These are phyloP conservation scores for Basidioascus undulatus DNA, from an alignment of 768 basidiomycete genomes.

Conservation along the genomic window DNA sequence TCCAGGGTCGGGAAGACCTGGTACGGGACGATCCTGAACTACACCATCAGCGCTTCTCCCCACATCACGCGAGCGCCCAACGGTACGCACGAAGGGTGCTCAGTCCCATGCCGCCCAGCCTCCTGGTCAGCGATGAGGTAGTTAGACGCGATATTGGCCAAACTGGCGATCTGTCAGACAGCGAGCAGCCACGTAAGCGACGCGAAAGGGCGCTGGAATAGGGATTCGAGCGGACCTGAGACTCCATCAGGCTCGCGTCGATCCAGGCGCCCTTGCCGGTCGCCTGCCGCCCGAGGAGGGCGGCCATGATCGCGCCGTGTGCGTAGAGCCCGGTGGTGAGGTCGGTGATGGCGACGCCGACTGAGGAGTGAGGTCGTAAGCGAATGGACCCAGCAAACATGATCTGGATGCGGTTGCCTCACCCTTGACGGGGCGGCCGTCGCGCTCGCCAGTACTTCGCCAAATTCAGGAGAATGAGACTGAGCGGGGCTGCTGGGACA, in stretches of 20 bases:
- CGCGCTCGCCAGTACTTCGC: conserved; percentile 59
- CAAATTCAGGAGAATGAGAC: too few relatives aligned
- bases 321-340: conserved; percentile 36
- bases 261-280: conserved; percentile 78
- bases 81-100: conserved; percentile 83
- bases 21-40: conserved; percentile 5
- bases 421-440: conserved; percentile 57
- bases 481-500: too few relatives aligned
- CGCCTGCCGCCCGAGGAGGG: conserved; percentile 49
- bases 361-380: too few relatives aligned
- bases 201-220: not conserved
- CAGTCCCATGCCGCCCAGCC: conserved; percentile 67
- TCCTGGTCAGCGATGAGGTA: conserved; percentile 69
- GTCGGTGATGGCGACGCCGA: conserved; percentile 63
- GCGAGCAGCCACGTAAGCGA: not conserved
- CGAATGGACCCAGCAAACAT: not conserved
- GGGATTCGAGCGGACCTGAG: conserved; percentile 32
- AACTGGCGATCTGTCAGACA: conserved; percentile 47
- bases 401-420: not conserved
- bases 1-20: conserved; percentile 51
- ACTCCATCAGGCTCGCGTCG: conserved; percentile 78
- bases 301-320: conserved; percentile 81
- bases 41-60: not conserved
- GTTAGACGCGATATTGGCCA: conserved; percentile 80
- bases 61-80: too few relatives aligned